A percentile compares a stretch with the other conserved stretches of the same genome.
These are phyloP conservation scores for Stachybotrys elegans DNA, from an alignment of 2,329 filamentous ascomycete species.

Conservation along the genomic window DNA sequence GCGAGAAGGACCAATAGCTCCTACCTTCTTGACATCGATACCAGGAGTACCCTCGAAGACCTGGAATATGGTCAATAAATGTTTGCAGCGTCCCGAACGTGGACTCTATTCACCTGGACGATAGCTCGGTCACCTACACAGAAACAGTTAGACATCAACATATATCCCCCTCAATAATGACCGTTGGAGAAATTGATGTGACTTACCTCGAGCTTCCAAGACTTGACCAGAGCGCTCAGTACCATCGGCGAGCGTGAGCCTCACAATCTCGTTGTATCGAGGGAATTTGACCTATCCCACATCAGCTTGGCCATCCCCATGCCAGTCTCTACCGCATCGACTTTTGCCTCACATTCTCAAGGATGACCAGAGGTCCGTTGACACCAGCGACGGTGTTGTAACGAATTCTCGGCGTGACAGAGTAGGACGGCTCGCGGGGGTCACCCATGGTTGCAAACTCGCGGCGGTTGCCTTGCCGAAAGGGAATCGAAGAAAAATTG, in stretches of 20 bases:
- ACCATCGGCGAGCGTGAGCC: constrained; percentile 91
- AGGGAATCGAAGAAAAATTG: too few species aligned
- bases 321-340: constrained; percentile 1
- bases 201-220: constrained; percentile 87
- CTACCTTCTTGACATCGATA: constrained; percentile 98
- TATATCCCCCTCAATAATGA: constrained; percentile 9
- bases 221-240: constrained; percentile 91
- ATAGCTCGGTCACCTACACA: constrained; percentile 78
- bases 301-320: constrained; percentile 17
- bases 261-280: constrained; percentile 96
- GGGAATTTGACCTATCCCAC: constrained; percentile 84
- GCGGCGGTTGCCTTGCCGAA: too few species aligned
- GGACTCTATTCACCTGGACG: constrained; percentile 66
- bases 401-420: constrained; percentile 60
- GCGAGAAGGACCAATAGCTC: constrained; percentile 12
- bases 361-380: constrained; percentile 94
- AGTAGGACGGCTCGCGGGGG: constrained; percentile 56
- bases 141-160: constrained; percentile 14
- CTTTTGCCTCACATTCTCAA: constrained; percentile 70
- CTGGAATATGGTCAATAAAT: too few species aligned
- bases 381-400: constrained; percentile 99
- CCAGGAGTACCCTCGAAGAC: constrained; percentile 96
- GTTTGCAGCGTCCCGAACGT: too few species aligned
- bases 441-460: constrained; percentile 53
- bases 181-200: constrained; percentile 5